Base-by-base conservation (phyloP, 169 alveolate species). In the Plasmodium relictum region DNA sequence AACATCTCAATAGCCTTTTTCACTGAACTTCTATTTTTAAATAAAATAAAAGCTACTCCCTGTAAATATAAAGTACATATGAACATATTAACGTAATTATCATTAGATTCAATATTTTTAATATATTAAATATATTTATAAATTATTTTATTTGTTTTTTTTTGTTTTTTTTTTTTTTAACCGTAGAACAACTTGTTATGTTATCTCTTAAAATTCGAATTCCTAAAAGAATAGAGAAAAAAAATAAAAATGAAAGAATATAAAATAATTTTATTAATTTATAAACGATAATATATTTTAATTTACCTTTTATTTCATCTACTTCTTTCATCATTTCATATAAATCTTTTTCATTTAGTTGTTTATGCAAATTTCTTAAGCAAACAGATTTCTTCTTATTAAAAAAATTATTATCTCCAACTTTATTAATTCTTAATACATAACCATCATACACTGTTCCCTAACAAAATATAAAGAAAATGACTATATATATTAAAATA, bases 1-100 rank as follows among this genome's bases (percentile, higher is more conserved):
- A 76, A 76, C 74, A 63, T 44, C 14, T 76, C 59, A 39, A 76
- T 76, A 20, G 89, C 89, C 89, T 63, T 76, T 42, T 63, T 76
- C 12, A 76, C 89, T 16, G 89, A 42, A 41, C 62, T 45, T 50
- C 89, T 63, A 42, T 45, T 76, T 22, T 76, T 20, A 68, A 76
- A 76, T 12, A 76, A 42, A 44, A 76, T 42, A 20, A 76, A 76
- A 18, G 70, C 41, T 10, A 66, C 74, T 12, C 89, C 89, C 89
- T 76, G 56, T 6, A 48, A 76, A 24, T 2, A 48, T 18, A 54
- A 63, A 62, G 37, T 16, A 63, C 39, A 31, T 2, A 31, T 31
- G 3, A 2, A 3, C 3, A 31, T 3, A 31, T 31, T 31, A 31
- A 31, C 39, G 39, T 31, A 31, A 31, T 31, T 31, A 31, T 31